Conservation (phyloP, 208 protist species). For the Leishmania martiniquensis region DNA sequence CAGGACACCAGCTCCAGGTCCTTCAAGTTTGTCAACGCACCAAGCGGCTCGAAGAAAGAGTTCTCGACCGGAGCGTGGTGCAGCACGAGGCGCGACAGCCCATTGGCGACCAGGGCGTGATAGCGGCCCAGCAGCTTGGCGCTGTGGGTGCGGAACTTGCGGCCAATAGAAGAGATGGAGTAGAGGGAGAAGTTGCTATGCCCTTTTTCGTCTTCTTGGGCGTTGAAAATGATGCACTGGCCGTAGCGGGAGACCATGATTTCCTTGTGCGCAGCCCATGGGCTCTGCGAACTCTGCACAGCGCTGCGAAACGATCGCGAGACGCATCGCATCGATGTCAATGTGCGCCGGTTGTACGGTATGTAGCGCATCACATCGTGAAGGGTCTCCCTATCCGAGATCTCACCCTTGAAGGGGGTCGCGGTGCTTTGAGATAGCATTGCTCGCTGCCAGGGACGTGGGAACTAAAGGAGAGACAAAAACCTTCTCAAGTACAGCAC, state of each 20-base stretch:
- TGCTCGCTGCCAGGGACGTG: background rate
- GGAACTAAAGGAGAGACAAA: background rate
- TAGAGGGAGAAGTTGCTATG: conserved; percentile 63
- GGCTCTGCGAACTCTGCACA: conserved; percentile 65
- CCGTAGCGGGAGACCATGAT: conserved; percentile 84
- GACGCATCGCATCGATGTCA: conserved; percentile 79
- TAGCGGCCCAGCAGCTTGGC: conserved; percentile 71
- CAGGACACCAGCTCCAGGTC: conserved; percentile 80
- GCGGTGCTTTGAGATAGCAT: conserved; percentile 56
- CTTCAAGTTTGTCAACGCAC: conserved; percentile 49
- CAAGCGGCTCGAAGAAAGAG: conserved; percentile 69
- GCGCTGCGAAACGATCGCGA: conserved; percentile 77
- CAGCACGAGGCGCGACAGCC: conserved; percentile 66
- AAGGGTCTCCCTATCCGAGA: conserved; percentile 56
- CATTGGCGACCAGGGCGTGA: conserved; percentile 68
- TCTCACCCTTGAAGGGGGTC: conserved; percentile 58
- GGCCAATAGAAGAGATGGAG: conserved; percentile 76
- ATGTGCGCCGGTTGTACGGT: conserved; percentile 85
- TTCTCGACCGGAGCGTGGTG: conserved; percentile 75
- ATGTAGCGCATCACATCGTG: conserved; percentile 83
- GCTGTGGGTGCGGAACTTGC: conserved; percentile 75
- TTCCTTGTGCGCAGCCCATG: conserved; percentile 70
- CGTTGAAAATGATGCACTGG: conserved; percentile 84
- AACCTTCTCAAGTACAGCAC: background rate
- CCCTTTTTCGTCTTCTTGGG: conserved; percentile 66